Conservation (phyloP, 805 yeast genomes). For the Candida michaelii region DNA sequence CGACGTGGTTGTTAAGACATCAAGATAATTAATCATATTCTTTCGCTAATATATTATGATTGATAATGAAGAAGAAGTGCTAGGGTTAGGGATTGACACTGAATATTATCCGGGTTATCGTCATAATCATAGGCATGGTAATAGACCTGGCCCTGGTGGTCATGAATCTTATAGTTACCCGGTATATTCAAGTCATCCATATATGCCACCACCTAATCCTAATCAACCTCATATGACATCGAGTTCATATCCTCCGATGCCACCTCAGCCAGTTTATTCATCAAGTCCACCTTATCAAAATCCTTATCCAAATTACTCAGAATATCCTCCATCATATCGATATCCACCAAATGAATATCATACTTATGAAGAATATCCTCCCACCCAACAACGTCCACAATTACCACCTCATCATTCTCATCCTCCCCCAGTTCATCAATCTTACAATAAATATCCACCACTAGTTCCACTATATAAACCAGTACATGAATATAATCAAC, state of each 20-base stretch:
- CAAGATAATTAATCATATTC: neutral
- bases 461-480: neutral
- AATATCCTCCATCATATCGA: neutral
- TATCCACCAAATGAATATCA: neutral
- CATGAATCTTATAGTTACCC: neutral
- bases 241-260: neutral
- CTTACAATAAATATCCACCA: neutral
- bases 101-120: neutral
- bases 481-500: neutral
- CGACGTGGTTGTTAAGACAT: neutral
- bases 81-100: conserved; percentile 3
- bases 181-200: neutral
- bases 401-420: neutral
- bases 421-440: neutral
- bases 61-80: conserved; percentile 6
- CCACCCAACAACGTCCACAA: too few relatives aligned
- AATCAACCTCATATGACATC: neutral
- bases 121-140: neutral
- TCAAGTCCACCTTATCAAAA: neutral
- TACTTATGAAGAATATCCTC: neutral
- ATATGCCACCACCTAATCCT: neutral
- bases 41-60: conserved; percentile 3
- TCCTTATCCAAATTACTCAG: neutral
- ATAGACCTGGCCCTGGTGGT: neutral
- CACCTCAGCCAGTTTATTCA: neutral